Evolutionary conservation across 2,329 filamentous ascomycete genomes (phyloP).

Genomic region (Rasamsonia emersonii): DNA sequence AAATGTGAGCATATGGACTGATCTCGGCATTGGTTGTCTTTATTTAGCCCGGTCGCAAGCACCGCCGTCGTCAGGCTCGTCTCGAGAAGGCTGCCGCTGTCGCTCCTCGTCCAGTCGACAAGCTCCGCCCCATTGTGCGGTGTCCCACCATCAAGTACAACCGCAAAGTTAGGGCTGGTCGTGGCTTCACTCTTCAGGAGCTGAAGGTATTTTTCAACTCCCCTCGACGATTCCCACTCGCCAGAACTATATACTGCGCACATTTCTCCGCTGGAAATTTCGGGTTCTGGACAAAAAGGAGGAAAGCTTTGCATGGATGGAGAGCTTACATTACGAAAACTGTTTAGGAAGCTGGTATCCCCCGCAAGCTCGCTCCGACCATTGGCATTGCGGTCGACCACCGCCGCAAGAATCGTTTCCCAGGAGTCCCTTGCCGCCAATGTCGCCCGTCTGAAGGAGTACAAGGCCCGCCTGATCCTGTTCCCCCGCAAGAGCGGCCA

Average conservation of each 20-base stretch:
- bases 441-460: conserved; percentile 95
- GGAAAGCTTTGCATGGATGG: background rate
- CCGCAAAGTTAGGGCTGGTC: conserved; percentile 90
- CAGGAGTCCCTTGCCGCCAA: conserved; percentile 92
- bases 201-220: conserved; percentile 84
- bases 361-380: conserved; percentile 87
- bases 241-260: conserved; percentile 10
- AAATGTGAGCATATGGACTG: conserved; percentile 13
- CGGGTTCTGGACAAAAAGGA: background rate
- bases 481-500: conserved; percentile 94
- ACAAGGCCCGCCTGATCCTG: conserved; percentile 91
- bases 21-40: conserved; percentile 7
- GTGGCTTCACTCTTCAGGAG: conserved; percentile 95
- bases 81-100: conserved; percentile 90
- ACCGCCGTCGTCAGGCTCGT: conserved; percentile 81
- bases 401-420: conserved; percentile 93
- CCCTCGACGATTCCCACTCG: conserved; percentile 2
- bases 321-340: conserved; percentile 1
- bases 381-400: conserved; percentile 95
- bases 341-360: conserved; percentile 79
- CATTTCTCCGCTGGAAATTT: background rate
- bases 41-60: conserved; percentile 86
- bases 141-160: conserved; percentile 99
- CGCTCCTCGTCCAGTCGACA: conserved; percentile 94
- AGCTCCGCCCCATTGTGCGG: conserved; percentile 89